Base-by-base conservation (phyloP, 2,329 filamentous ascomycete genomes). In the Botryosphaeria agaves region DNA sequence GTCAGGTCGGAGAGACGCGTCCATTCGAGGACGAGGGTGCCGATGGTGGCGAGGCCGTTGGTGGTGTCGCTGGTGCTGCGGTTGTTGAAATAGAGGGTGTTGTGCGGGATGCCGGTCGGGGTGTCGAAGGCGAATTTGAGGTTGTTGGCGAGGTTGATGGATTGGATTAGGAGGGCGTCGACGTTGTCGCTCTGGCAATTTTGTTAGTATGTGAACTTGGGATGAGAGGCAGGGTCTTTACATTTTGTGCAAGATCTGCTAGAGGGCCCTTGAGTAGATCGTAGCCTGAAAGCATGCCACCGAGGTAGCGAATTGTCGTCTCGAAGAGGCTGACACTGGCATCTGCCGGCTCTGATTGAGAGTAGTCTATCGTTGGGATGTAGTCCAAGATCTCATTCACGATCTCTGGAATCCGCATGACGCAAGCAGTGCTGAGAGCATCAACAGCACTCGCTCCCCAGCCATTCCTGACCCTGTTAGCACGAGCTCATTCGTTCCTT, bases 361-460 rank as follows among this genome's bases (percentile, higher is more conserved):
- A 65, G 45, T 81, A 92, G 51, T 91, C 61, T 43, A 91, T 76
- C 0, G 55, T 67, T 0, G 71, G 65, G 27, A 92, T 67, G 46
- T 74, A 75, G 5, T 76, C 60, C 14, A 92, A 52, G 38, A 91
- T 84, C 31, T 72, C 60, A 25, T 73, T 57, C 9, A 89, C 72
- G 15, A 80, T 71, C 11, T 73, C 59, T 17, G 61, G 56, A 26
- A 81, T 65, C 23, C 66, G 64, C 78, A 91, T 87, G 15, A 92
- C 53, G 29, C 85, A 59, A 5, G 82, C 82, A 0, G 83, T 91
- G 35, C 71, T 76, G 28, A 92, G 60, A 2, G 80, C 78, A 49
- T 92, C 83, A 9, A 89, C 66, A 1, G 81, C 79, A 25, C 75
- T 84, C 18, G 81, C 80, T 15, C 82, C 83, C 83, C 83, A 92